Evolutionary conservation across 345 rosid genomes (phyloP).

Genomic region (Eucalyptus camaldulensis): DNA sequence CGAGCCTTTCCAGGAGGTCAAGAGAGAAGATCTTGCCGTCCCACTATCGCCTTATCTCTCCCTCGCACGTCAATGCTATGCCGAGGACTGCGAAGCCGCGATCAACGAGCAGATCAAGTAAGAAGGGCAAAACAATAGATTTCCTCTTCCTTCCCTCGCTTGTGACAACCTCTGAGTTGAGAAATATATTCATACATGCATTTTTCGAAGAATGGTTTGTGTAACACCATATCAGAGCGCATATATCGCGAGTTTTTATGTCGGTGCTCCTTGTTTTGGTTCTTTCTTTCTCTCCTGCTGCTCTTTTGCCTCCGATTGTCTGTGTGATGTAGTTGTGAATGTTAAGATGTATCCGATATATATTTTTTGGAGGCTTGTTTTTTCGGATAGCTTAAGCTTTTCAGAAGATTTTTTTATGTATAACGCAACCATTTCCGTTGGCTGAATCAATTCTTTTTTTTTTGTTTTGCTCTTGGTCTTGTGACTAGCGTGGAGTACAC

Average conservation of each 20-base stretch:
- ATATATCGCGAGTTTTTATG: not conserved
- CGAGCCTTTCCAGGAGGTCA: constrained; percentile 80
- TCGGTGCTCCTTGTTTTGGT: not conserved
- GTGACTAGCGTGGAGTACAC: constrained; percentile 57
- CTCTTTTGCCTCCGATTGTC: not conserved
- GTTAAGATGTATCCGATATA: not conserved
- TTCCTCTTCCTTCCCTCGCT: not conserved
- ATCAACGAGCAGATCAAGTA: constrained; percentile 90
- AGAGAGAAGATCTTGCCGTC: constrained; percentile 85
- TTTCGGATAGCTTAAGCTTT: not conserved
- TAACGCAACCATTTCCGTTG: not conserved
- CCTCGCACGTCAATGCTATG: constrained; percentile 61
- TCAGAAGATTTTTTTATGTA: not conserved
- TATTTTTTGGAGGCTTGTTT: not conserved
- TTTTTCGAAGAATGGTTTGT: not conserved
- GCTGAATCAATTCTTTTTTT: not conserved
- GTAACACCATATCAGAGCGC: not conserved
- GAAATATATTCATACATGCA: not conserved
- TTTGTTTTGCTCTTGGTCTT: not conserved
- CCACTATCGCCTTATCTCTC: constrained; percentile 54
- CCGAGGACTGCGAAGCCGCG: constrained; percentile 64
- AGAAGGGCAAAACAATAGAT: not conserved
- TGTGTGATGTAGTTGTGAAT: not conserved
- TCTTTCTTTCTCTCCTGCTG: not conserved
- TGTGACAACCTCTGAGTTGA: not conserved